Conservation (phyloP, 495 filamentous ascomycete species). For the Clohesyomyces aquaticus region DNA sequence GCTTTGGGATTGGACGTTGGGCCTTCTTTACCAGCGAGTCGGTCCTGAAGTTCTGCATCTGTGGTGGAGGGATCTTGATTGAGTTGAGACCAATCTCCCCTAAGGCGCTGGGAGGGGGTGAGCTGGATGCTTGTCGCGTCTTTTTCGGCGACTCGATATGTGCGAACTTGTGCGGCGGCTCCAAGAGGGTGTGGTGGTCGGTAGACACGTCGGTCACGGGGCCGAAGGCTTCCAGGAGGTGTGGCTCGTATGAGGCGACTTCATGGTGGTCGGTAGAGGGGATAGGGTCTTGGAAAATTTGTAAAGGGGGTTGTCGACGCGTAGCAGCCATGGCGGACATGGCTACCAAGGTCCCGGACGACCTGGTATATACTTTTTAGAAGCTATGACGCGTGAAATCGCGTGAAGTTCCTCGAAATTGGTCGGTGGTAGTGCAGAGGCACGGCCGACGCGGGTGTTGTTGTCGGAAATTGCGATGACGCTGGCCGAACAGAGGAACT, state of each 20-base stretch:
- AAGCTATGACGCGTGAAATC: slow-evolving; percentile 42
- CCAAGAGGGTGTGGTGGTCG: slow-evolving; percentile 51
- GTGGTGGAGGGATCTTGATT: slow-evolving; percentile 74
- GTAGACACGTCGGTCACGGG: slow-evolving; percentile 50
- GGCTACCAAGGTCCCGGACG: slow-evolving; percentile 20
- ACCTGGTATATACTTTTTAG: slow-evolving; percentile 21
- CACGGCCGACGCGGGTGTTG: slow-evolving; percentile 19
- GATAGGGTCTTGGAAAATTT: slow-evolving; percentile 67
- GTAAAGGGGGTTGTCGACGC: slow-evolving; percentile 63
- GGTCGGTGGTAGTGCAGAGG: slow-evolving; percentile 3
- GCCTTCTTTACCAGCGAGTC: slow-evolving; percentile 81
- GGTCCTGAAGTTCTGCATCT: slow-evolving; percentile 66
- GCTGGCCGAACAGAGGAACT: slow-evolving; percentile 2
- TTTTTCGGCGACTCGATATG: slow-evolving; percentile 40
- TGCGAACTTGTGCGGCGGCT: slow-evolving; percentile 33
- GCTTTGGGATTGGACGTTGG: slow-evolving; percentile 37
- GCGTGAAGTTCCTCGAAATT: slow-evolving; percentile 32
- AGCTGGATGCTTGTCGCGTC: slow-evolving; percentile 44
- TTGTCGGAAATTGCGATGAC: slow-evolving; percentile 32
- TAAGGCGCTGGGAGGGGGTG: slow-evolving; percentile 47
- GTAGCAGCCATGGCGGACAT: slow-evolving; percentile 62
- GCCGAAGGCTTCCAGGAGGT: slow-evolving; percentile 54
- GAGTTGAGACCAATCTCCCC: slow-evolving; percentile 54
- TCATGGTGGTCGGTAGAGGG: slow-evolving; percentile 49
- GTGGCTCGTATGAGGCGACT: slow-evolving; percentile 54